Base-by-base conservation (phyloP, 139 green algal species). In the Coccomyxa sp. region DNA sequence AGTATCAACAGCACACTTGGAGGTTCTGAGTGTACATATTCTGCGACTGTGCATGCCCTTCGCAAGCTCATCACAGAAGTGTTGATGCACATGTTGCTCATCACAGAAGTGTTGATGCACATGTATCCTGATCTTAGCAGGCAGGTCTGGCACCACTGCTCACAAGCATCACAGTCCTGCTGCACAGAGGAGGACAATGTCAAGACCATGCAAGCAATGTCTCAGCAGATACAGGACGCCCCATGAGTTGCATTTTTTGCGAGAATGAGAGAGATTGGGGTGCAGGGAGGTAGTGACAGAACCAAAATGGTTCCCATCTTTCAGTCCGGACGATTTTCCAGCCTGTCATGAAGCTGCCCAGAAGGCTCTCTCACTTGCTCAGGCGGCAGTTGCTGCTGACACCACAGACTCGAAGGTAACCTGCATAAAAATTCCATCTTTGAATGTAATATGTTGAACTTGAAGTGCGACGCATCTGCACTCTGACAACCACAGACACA, bases 251-350 rank as follows among this genome's bases (percentile, higher is more conserved):
- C 21, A 25, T 1, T 28, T 25, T 71, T 9, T n/a, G n/a, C n/a
- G n/a, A n/a, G n/a, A n/a, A n/a, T n/a, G n/a, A 71, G 63, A 28
- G 21, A 28, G 7, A 14, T 9, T 71, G 7, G 63, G 63, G 30
- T 51, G 79, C 84, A 87, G 84, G 80, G 80, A 59, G 28, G 76
- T 82, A 16, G 76, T 81, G n/a, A 14, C 67, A 30, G 28, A 75
- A 17, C 51, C 60, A 13, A 13, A 58, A 13, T n/a, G 45, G 0
- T 87, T 68, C 51, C 84, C 84, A 7, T 79, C 84, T 0, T 87
- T 87, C 51, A 57, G 38, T 9, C 80, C 80, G 28, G 76, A 57
- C 17, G 76, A 87, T 30, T 82, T 83, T 57, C 58, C 67, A 1
- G 45, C 25, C 38, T 58, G 32, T 10, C 21, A 27, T 21, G 66